Evolutionary conservation across 1,284 basidiomycete species (phyloP).

Genomic region (Inonotus hispidus): DNA sequence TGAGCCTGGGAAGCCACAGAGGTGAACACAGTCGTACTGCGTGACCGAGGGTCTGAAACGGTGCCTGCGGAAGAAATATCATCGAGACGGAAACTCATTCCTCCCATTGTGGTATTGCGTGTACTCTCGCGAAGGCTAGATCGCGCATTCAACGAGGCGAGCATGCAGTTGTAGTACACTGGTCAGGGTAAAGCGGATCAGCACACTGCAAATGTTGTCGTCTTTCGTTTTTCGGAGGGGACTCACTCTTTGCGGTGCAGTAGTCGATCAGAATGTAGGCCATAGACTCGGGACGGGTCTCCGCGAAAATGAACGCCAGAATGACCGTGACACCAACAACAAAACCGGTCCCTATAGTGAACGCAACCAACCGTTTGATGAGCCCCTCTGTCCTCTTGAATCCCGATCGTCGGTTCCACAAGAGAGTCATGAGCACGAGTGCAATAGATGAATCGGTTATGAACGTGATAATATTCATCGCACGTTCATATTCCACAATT

Average conservation of each 20-base stretch:
- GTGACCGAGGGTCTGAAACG: not conserved
- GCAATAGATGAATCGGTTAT: constrained; percentile 1
- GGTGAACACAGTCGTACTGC: not conserved
- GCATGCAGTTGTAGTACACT: not conserved
- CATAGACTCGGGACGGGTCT: not conserved
- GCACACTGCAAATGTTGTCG: not conserved
- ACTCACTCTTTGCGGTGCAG: not conserved
- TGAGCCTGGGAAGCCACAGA: not conserved
- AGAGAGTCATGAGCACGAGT: not conserved
- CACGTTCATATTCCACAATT: not conserved
- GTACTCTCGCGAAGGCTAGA: not conserved
- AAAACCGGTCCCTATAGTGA: constrained; percentile 4
- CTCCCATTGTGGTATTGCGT: not conserved
- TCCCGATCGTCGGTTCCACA: constrained; percentile 2
- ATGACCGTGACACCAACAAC: not conserved
- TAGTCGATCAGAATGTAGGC: constrained; percentile 1
- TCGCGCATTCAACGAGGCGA: not conserved
- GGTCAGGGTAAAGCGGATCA: not conserved
- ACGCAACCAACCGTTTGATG: not conserved
- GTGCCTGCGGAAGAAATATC: not conserved
- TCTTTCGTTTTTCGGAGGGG: not conserved
- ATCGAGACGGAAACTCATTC: not conserved
- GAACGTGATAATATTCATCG: constrained; percentile 1
- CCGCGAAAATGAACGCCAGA: not conserved
- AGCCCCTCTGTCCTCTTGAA: constrained; percentile 6